Percentiles rank a stretch among this genome's conserved stretches.
These are phyloP conservation scores for Coleophoma cylindrospora DNA, from an alignment of 2,329 filamentous ascomycete genomes.

Conservation along the genomic window DNA sequence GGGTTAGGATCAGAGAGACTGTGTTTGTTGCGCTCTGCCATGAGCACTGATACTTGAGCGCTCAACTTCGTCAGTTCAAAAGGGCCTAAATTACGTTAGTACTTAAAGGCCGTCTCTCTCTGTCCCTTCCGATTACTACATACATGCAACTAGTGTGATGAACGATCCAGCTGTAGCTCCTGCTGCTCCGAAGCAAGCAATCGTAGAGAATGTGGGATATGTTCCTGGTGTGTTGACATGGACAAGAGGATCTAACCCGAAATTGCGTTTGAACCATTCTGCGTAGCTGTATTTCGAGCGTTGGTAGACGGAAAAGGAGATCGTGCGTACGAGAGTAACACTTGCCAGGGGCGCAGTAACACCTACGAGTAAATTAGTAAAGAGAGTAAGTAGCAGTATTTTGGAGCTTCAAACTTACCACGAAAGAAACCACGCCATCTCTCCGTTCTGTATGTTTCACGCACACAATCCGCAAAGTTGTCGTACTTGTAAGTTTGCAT, in stretches of 20 bases:
- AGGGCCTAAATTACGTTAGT: conserved; percentile 45
- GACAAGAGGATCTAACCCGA: conserved; percentile 64
- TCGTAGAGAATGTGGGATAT: conserved; percentile 67
- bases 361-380: conserved; percentile 23
- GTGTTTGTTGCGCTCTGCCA: conserved; percentile 52
- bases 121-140: conserved; percentile 22
- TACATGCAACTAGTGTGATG: conserved; percentile 76
- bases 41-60: conserved; percentile 76
- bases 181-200: conserved; percentile 71
- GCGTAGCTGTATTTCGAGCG: conserved; percentile 70
- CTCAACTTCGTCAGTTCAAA: conserved; percentile 89
- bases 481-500: conserved; percentile 83
- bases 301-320: conserved; percentile 78
- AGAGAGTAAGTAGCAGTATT: conserved; percentile 19
- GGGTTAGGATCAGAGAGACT: conserved; percentile 25
- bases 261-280: conserved; percentile 62
- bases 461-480: conserved; percentile 69
- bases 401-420: conserved; percentile 38
- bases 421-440: conserved; percentile 74
- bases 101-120: background rate
- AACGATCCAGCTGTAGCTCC: conserved; percentile 75
- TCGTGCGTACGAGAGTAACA: conserved; percentile 71
- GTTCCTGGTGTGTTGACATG: conserved; percentile 67
- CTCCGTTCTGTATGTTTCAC: conserved; percentile 70
- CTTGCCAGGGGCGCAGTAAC: conserved; percentile 76